Conservation (phyloP, 1,284 basidiomycete genomes). For the Ceratobasidium sp. region DNA sequence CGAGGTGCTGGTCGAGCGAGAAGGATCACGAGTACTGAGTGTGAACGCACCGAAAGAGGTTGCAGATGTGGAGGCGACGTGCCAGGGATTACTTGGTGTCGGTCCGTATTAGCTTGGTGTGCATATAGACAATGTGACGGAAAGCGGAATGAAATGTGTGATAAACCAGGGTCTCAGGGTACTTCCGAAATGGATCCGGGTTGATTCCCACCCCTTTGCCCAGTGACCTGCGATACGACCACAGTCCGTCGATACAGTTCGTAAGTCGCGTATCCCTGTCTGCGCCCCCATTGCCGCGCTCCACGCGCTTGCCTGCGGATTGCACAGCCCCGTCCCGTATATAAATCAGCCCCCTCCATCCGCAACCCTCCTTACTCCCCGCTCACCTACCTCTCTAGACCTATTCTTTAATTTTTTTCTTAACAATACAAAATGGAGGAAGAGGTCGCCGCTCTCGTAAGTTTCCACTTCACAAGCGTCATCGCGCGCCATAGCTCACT, state of each 20-base stretch:
- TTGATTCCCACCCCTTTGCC: conserved; percentile 36
- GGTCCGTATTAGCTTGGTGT: conserved; percentile 61
- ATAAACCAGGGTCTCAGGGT: conserved; percentile 11
- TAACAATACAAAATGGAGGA: conserved; percentile 48
- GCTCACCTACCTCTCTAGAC: not conserved
- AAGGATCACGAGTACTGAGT: conserved; percentile 69
- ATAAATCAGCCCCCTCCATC: not conserved
- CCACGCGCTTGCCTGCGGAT: not conserved
- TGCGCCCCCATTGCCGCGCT: not conserved
- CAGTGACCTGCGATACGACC: conserved; percentile 35
- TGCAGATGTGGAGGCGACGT: conserved; percentile 86
- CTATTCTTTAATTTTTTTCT: conserved; percentile 15
- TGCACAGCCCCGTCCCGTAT: conserved; percentile 15
- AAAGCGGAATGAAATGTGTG: conserved; percentile 23
- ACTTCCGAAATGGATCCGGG: conserved; percentile 29
- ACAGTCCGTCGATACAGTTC: conserved; percentile 11
- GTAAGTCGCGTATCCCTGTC: conserved; percentile 9
- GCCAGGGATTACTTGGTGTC: conserved; percentile 78
- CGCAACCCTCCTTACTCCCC: not conserved
- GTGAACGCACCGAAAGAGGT: conserved; percentile 91
- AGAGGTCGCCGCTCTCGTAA: conserved; percentile 50
- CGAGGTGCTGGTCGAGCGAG: conserved; percentile 72
- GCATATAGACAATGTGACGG: not conserved
- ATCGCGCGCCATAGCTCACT: not conserved
- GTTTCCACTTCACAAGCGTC: conserved; percentile 34